Conservation (phyloP, 805 yeast species). For the Metschnikowia bowlesiae region DNA sequence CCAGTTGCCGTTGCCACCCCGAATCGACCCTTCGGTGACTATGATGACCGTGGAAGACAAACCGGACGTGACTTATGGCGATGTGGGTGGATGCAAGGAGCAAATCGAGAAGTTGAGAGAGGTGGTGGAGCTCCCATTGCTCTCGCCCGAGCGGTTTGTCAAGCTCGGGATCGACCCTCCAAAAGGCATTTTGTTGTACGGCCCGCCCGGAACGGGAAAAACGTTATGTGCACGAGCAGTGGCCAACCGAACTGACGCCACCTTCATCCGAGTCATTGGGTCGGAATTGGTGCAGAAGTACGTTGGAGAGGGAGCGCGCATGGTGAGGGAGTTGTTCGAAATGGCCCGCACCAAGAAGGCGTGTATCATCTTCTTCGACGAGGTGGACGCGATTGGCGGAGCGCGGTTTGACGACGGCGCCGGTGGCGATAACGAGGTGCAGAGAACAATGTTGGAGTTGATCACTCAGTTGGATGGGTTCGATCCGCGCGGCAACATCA, state of each 20-base stretch:
- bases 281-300: constrained; percentile 97
- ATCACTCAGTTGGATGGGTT: constrained; percentile 98
- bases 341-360: constrained; percentile 99
- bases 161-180: constrained; percentile 98
- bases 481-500: constrained; percentile 97
- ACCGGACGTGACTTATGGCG: constrained; percentile 97
- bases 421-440: constrained; percentile 98
- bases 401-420: constrained; percentile 99
- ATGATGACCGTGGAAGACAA: constrained; percentile 99
- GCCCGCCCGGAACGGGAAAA: constrained; percentile 99
- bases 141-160: constrained; percentile 95
- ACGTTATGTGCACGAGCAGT: constrained; percentile 98
- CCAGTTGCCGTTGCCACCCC: constrained; percentile 94
- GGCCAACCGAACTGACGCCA: constrained; percentile 98
- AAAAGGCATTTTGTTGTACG: constrained; percentile 91
- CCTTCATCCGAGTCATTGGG: constrained; percentile 96
- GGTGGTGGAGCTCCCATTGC: constrained; percentile 24
- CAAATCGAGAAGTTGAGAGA: constrained; percentile 65
- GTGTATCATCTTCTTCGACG: constrained; percentile 96
- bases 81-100: constrained; percentile 98
- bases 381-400: constrained; percentile 98
- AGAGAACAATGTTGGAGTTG: constrained; percentile 97
- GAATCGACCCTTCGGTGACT: constrained; percentile 96
- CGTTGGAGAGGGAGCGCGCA: constrained; percentile 99
- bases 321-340: constrained; percentile 97